Evolutionary conservation across 2,329 filamentous ascomycete species (phyloP), one percentile per base, ranked within the genome.

Genomic region (Epichloe coenophiala): DNA sequence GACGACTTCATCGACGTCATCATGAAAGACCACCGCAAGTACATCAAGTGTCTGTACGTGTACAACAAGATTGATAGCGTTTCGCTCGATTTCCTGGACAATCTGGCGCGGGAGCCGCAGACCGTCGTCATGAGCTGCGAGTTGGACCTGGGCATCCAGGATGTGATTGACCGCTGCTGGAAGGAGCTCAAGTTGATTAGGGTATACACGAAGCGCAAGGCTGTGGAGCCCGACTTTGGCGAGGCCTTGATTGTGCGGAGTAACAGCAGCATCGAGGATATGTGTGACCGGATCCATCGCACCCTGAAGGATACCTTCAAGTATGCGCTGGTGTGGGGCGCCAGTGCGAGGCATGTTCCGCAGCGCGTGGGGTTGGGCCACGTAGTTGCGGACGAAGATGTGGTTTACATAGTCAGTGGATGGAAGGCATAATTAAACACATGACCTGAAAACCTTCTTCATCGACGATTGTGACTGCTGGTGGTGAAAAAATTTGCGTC

Each of bases 41-140:
- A 98, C 74, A 96, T 98, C 73, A 81, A 76, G 65, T 84, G 88
- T 63, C 77, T 98, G 35, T 98, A 98, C 70, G 91, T 97, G 35
- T 98, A 98, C 81, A 98, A 98, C 84, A 98, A 98, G 72, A 95
- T 98, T 71, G 93, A 98, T 71, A 84, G 81, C 65, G 87, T 98
- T 54, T 91, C 86, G 41, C 79, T 98, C 57, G 89, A 96, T 65
- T 95, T 94, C 69, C 79, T 98, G 45, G 87, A 98, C 73, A 82
- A 85, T 64, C 76, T 98, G 21, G 93, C 94, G 5, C 83, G 89
- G 54, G 94, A 98, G 70, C 88, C 89, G 3, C 76, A 97, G 66
- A 97, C 94, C 0, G 88, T 86, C 27, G 91, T 98, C 63, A 98
- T 98, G 93, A 88, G 83, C 63, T 98, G 94, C 67, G 94, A 98